Conservation (phyloP, 2,329 filamentous ascomycete species). For the Monilinia fructicola region DNA sequence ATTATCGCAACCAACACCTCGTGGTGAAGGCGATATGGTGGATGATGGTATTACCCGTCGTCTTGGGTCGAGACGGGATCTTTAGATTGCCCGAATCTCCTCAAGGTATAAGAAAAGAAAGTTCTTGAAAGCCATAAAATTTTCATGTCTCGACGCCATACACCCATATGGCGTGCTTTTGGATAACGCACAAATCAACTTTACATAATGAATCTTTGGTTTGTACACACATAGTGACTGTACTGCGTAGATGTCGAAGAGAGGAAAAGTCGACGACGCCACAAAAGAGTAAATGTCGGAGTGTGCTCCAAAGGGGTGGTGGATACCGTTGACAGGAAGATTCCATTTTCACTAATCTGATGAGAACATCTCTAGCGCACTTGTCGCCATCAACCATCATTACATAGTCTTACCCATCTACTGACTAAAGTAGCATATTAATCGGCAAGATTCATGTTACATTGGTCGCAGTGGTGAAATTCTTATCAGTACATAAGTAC, state of each 20-base stretch:
- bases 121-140: neutral
- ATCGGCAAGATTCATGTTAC: neutral
- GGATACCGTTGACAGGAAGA: neutral
- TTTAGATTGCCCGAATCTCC: neutral
- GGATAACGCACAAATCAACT: neutral
- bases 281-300: neutral
- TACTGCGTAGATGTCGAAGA: neutral
- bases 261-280: neutral
- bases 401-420: neutral
- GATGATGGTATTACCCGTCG: neutral
- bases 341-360: neutral
- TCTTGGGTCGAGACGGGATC: conserved; percentile 8
- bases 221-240: neutral
- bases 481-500: conserved; percentile 11
- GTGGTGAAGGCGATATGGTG: neutral
- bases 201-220: neutral
- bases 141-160: neutral
- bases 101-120: neutral
- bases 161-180: conserved; percentile 1
- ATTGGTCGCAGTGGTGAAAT: conserved; percentile 8
- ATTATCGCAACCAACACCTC: neutral
- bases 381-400: conserved; percentile 18
- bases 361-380: conserved; percentile 18
- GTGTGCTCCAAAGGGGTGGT: neutral
- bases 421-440: neutral